Base-by-base conservation (phyloP, 306 rosid species). In the Betula pendula region DNA sequence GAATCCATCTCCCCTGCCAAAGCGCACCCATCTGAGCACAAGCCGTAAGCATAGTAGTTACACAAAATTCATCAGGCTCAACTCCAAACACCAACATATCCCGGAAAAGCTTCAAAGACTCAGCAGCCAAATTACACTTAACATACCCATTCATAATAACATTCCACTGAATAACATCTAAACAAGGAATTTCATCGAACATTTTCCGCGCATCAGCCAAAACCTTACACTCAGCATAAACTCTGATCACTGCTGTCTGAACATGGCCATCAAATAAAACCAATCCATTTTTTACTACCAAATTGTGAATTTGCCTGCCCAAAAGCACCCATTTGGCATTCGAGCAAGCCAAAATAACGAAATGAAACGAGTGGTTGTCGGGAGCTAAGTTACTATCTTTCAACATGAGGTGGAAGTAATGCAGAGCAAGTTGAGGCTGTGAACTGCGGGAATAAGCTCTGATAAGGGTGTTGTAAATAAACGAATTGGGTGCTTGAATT, bases 11-110 rank as follows among this genome's bases (percentile, higher is more conserved):
- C 29, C 87, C 87, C 48, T 74, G 81, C 67, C 44, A 75, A 51
- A 86, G 73, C 50, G 83, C 89, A 67, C 85, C 87, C 73, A 67
- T 55, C 49, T 52, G 83, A 10, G 87, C 75, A 80, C 89, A 81
- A 13, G 85, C 85, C 2, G 74, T 15, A 2, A 86, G 73, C 68
- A 77, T 82, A 14, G 88, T 87, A 27, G 82, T 71, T 3, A 69
- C 62, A 81, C 86, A 87, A 65, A 75, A 81, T 15, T 79, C 76
- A 65, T 84, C 88, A 9, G 78, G 82, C 74, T 70, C 84, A 81
- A 73, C 25, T 12, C 83, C 76, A 43, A 19, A 0, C 8, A 4
- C 68, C 84, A 84, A 78, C 74, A 63, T 72, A 24, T 81, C 73
- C 59, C 63, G 53, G 38, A 83, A 83, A 40, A 79, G 48, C 12